Conservation (phyloP, 164 flowering plant species). For the Saururus chinensis region DNA sequence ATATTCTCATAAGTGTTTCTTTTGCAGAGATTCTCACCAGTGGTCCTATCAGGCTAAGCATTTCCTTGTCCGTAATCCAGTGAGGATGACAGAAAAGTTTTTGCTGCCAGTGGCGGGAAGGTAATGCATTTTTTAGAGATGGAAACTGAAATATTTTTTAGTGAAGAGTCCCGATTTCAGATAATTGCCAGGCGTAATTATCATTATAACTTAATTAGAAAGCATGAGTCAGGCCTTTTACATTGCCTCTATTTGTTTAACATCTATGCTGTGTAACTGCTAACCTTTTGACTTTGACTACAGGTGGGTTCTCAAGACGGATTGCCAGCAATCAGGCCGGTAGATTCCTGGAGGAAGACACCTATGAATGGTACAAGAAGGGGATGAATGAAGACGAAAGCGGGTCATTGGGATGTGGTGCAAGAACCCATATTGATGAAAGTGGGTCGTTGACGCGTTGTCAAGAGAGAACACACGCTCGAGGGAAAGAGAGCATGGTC, state of each 20-base stretch:
- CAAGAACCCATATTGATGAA: constrained; percentile 77
- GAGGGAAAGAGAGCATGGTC: too few species aligned
- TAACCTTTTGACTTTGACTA: constrained; percentile 3
- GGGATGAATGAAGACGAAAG: constrained; percentile 62
- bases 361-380: constrained; percentile 80
- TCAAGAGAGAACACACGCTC: too few species aligned
- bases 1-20: too few species aligned
- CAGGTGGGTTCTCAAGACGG: constrained; percentile 94
- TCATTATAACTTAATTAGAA: too few species aligned
- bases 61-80: constrained; percentile 67
- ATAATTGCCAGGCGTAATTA: too few species aligned
- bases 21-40: constrained; percentile 86
- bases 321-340: constrained; percentile 72
- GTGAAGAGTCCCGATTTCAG: background rate
- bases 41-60: constrained; percentile 99
- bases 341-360: constrained; percentile 61
- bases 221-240: too few species aligned
- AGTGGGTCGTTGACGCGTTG: too few species aligned
- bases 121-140: constrained; percentile 19
- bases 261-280: background rate
- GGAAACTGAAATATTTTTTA: background rate
- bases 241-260: too few species aligned
- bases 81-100: constrained; percentile 87
- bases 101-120: constrained; percentile 99
- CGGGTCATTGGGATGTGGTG: constrained; percentile 67